Evolutionary conservation across 805 yeast species (phyloP), one percentile per base, ranked within the genome.

Genomic region (Teunomyces pallodes): DNA sequence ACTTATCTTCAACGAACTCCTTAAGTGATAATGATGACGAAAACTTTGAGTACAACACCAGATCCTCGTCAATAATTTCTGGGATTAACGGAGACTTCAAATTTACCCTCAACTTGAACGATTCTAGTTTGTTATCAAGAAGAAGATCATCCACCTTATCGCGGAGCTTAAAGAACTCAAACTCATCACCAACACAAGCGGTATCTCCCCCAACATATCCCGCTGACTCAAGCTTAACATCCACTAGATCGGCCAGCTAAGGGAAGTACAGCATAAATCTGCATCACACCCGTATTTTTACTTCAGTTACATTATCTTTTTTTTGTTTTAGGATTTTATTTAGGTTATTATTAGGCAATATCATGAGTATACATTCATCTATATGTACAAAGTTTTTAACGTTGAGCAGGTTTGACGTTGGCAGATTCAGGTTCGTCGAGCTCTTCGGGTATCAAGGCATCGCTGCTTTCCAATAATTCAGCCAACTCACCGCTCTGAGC

Each of bases 401-500:
- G 41, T 28, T 61, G 61, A 36, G 61, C 61, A 9, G 77, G 78
- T 50, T 69, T 69, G 41, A 74, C 54, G 42, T 69, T 60, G 32
- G 72, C 56, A 12, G 60, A 54, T 31, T 54, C 53, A 7, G 60
- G 54, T 46, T 51, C 69, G 29, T 77, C 78, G n/a, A 76, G 83
- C 48, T 87, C 95, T 62, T 84, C 90, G 9, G 94, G 90, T 28
- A 90, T 83, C 48, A 92, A 77, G 38, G 88, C 94, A 44, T 82
- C 80, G 46, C 87, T 88, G 47, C 80, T 72, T 55, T 91, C 97
- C 45, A 94, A 75, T 52, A 94, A 65, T 48, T 91, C 91, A 13
- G 90, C 83, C 46, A 94, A 80, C 62, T 92, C 97, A n/a, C 99
- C 99, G 46, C 74, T 65, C 58, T 86, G 87, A 35, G 95, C 88